These are phyloP conservation scores for Verticillium longisporum DNA, from an alignment of 2,329 filamentous ascomycete species.

Conservation along the genomic window DNA sequence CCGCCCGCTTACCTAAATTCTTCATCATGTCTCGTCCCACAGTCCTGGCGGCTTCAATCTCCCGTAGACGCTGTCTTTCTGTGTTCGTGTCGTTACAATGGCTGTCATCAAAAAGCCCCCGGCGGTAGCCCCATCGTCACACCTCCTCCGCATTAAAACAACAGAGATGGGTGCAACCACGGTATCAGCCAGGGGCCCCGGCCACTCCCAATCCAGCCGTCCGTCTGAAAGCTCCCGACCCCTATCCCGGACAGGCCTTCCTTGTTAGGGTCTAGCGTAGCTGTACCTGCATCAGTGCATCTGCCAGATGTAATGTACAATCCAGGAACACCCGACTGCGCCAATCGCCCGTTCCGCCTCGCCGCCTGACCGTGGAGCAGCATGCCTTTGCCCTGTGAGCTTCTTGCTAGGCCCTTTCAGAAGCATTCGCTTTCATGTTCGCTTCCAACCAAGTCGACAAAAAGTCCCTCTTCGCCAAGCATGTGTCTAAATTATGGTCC, in stretches of 20 bases:
- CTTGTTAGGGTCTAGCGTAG: not conserved
- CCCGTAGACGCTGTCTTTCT: not conserved
- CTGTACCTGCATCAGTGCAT: constrained; percentile 3
- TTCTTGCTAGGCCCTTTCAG: not conserved
- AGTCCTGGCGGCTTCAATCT: not conserved
- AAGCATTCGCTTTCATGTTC: too few relatives aligned
- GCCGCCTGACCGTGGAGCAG: not conserved
- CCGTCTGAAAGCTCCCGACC: not conserved
- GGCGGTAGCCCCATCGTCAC: too few relatives aligned
- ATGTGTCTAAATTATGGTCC: too few relatives aligned
- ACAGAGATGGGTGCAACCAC: not conserved
- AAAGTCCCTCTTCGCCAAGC: not conserved
- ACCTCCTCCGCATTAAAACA: too few relatives aligned
- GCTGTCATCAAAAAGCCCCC: not conserved
- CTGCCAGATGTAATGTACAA: constrained; percentile 4
- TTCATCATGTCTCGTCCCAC: not conserved
- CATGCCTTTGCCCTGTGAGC: not conserved
- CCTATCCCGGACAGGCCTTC: not conserved
- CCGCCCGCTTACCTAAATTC: constrained; percentile 1
- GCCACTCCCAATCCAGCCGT: not conserved
- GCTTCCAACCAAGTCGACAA: too few relatives aligned
- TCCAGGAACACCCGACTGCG: constrained; percentile 1
- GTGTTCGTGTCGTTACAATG: not conserved
- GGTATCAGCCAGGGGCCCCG: not conserved
- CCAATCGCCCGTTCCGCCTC: not conserved